A percentile compares a stretch with the other conserved stretches of the same genome.
Evolutionary conservation across 2,329 filamentous ascomycete species (phyloP).

Genomic region (Colletotrichum abscissum): DNA sequence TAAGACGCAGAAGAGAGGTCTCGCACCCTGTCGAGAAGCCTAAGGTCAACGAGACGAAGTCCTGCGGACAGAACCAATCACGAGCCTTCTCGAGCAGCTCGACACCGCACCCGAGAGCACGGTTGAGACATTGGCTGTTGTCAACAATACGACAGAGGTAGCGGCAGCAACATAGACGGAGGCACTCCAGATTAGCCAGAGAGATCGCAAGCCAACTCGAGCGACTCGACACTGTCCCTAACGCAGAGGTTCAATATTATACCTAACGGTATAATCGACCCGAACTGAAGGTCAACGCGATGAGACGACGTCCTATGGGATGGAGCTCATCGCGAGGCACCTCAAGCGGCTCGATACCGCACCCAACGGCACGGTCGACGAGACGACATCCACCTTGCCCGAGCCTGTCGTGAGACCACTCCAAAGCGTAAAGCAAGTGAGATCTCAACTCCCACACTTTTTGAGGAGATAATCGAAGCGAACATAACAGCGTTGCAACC

Average conservation of each 20-base stretch:
- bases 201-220: not conserved
- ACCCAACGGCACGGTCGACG: constrained; percentile 27
- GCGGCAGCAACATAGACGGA: constrained; percentile 18
- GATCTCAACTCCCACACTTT: too few relatives aligned
- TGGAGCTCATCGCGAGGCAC: constrained; percentile 33
- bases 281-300: not conserved
- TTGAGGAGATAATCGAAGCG: too few relatives aligned
- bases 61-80: constrained; percentile 34
- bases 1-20: constrained; percentile 31
- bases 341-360: constrained; percentile 32
- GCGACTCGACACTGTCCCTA: too few relatives aligned
- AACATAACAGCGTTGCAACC: too few relatives aligned
- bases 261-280: too few relatives aligned
- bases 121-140: constrained; percentile 34
- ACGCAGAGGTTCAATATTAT: too few relatives aligned
- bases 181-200: constrained; percentile 15
- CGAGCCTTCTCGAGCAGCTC: constrained; percentile 33
- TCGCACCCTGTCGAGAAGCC: constrained; percentile 4
- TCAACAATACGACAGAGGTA: constrained; percentile 32
- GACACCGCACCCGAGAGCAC: constrained; percentile 25
- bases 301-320: constrained; percentile 27
- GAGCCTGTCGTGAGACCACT: too few relatives aligned
- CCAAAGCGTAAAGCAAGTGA: too few relatives aligned
- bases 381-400: too few relatives aligned
- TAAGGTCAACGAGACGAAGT: constrained; percentile 26